These are phyloP conservation scores for Tritrichomonas foetus DNA, from an alignment of 208 protist genomes.

Conservation along the genomic window DNA sequence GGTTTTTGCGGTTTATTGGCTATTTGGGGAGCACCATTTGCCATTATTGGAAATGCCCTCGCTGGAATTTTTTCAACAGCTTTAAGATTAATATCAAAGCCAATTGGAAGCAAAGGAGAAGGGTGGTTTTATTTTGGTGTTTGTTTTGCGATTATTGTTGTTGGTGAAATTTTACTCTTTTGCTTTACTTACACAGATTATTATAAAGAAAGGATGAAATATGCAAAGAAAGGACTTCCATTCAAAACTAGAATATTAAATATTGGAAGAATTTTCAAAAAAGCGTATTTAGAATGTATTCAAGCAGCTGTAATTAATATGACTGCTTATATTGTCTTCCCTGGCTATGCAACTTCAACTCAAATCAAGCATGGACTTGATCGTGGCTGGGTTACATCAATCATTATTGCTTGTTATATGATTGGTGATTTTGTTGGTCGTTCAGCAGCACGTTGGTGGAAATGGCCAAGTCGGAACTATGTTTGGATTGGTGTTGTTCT, in stretches of 20 bases:
- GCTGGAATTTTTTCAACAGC: not conserved
- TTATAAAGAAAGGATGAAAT: not conserved
- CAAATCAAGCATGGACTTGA: not conserved
- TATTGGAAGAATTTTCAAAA: not conserved
- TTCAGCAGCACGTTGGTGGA: not conserved
- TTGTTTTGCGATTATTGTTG: not conserved
- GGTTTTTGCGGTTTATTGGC: not conserved
- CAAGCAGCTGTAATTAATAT: not conserved
- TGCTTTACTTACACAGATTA: not conserved
- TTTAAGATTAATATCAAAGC: not conserved
- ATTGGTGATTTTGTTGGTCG: constrained; percentile 9
- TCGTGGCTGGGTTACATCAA: not conserved
- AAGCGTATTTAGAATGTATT: not conserved
- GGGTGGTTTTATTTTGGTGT: constrained; percentile 5
- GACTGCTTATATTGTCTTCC: not conserved
- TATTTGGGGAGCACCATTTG: not conserved
- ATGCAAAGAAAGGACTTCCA: no score
- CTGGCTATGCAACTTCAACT: not conserved
- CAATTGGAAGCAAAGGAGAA: not conserved
- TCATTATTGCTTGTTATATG: not conserved
- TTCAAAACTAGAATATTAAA: not conserved
- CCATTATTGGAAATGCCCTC: not conserved
- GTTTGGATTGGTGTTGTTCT: not conserved
- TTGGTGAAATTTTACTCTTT: not conserved
- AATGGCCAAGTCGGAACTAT: not conserved